phyloP scores from a whole-genome alignment of 2,329 filamentous ascomycete genomes.

The Colletotrichum sp. region DNA sequence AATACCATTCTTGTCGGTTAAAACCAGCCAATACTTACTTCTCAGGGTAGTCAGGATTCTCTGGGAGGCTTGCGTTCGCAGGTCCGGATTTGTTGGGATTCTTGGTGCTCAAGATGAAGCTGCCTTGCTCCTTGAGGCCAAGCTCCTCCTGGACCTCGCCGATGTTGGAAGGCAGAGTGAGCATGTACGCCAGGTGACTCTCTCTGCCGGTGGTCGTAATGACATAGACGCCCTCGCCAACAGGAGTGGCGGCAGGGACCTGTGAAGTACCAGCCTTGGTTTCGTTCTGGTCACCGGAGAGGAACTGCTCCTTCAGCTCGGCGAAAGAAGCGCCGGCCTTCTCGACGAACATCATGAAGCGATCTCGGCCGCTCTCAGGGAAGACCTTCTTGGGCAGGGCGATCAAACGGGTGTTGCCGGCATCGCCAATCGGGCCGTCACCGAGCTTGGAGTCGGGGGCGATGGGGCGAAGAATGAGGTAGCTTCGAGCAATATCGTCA shows the following conservation, averaged over 20 bases:
- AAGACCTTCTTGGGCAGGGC: constrained; percentile 86
- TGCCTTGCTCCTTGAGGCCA: constrained; percentile 73
- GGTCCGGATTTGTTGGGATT: constrained; percentile 77
- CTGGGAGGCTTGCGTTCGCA: constrained; percentile 64
- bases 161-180: constrained; percentile 74
- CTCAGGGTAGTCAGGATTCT: constrained; percentile 73
- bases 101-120: constrained; percentile 80
- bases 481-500: constrained; percentile 77
- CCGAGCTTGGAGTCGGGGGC: constrained; percentile 72
- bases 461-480: constrained; percentile 79
- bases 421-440: constrained; percentile 50
- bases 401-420: constrained; percentile 72
- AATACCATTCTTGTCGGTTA: neutral
- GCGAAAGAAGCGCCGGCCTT: constrained; percentile 70
- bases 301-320: constrained; percentile 75
- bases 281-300: constrained; percentile 70
- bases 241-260: constrained; percentile 71
- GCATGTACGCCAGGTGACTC: constrained; percentile 79
- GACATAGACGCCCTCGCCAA: constrained; percentile 87
- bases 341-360: constrained; percentile 85
- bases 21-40: constrained; percentile 52
- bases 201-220: constrained; percentile 75
- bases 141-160: constrained; percentile 78
- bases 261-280: constrained; percentile 81
- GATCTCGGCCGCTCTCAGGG: constrained; percentile 70